Conservation (phyloP, 495 filamentous ascomycete genomes). For the Cetradonia linearis region DNA sequence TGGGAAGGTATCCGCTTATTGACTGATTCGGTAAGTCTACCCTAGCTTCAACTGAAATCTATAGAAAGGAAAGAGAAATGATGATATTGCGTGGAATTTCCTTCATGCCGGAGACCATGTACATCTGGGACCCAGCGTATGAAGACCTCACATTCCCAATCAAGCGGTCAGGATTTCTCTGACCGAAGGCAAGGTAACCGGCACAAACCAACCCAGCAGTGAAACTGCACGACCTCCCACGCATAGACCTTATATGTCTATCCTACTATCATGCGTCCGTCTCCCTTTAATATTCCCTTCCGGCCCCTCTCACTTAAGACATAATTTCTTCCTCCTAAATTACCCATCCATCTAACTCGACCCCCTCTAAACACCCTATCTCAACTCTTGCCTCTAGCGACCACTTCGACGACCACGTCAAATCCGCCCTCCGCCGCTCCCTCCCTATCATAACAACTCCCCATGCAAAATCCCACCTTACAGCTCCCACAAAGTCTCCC, state of each 20-base stretch:
- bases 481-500: slow-evolving; percentile 27
- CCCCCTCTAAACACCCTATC: too few relatives aligned
- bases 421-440: slow-evolving; percentile 44
- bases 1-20: slow-evolving; percentile 54
- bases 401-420: slow-evolving; percentile 55
- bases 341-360: not conserved
- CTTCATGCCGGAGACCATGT: slow-evolving; percentile 60
- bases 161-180: not conserved
- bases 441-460: slow-evolving; percentile 57
- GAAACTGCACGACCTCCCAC: slow-evolving; percentile 50
- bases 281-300: not conserved
- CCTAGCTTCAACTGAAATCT: not conserved
- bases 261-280: slow-evolving; percentile 53
- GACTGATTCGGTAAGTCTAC: slow-evolving; percentile 42
- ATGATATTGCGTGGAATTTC: slow-evolving; percentile 41
- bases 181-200: slow-evolving; percentile 27
- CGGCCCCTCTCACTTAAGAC: too few relatives aligned
- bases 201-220: slow-evolving; percentile 48
- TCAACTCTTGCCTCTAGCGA: slow-evolving; percentile 32
- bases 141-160: not conserved
- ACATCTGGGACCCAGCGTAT: slow-evolving; percentile 54
- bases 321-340: not conserved
- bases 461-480: slow-evolving; percentile 48
- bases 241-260: slow-evolving; percentile 50
- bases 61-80: not conserved